Evolutionary conservation across 1,284 basidiomycete species (phyloP), one percentile per base, ranked within the genome.

Genomic region (Stereum hirsutum): DNA sequence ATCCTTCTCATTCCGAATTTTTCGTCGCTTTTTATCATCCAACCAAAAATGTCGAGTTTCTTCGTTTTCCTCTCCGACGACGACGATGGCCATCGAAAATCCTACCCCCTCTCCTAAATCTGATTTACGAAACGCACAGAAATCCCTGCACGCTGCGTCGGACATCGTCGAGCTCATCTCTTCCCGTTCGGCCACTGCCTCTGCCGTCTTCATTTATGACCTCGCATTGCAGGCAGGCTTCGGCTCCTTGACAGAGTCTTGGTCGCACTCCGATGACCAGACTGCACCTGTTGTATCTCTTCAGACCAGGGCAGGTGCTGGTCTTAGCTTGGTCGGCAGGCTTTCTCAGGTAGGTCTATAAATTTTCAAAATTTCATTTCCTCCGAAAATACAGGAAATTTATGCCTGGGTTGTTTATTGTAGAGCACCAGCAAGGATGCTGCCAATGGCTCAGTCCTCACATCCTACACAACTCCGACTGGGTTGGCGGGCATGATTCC

Each of bases 281-380:
- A 64, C 72, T 5, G 70, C 78, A 2, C 70, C 78, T 44, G 77
- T 87, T 7, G 69, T 86, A 47, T 65, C 74, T 43, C 68, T 93
- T 43, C 90, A 95, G 66, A 91, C 88, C n/a, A 74, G 92, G 46
- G 73, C 83, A 14, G 92, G 92, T 39, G 90, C 92, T 17, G 92
- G 92, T 14, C 65, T 91, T 44, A 78, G 78, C 54, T 68, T 96
- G 47, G 78, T 89, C 31, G 92, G 92, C 14, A 77, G 89, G 48
- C 68, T 92, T 41, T 84, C 81, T 7, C 79, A 89, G 51, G 78
- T n/a, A n/a, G n/a, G n/a, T n/a, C n/a, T n/a, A n/a, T n/a, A n/a
- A n/a, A n/a, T n/a, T n/a, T n/a, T n/a, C n/a, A n/a, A n/a, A n/a
- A n/a, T n/a, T n/a, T n/a, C n/a, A n/a, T n/a, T n/a, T n/a, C n/a